Percentiles rank a stretch among this genome's conserved stretches.
These are phyloP conservation scores for Apiotrichum akiyoshidainum DNA, from an alignment of 1,284 basidiomycete genomes.

Conservation along the genomic window DNA sequence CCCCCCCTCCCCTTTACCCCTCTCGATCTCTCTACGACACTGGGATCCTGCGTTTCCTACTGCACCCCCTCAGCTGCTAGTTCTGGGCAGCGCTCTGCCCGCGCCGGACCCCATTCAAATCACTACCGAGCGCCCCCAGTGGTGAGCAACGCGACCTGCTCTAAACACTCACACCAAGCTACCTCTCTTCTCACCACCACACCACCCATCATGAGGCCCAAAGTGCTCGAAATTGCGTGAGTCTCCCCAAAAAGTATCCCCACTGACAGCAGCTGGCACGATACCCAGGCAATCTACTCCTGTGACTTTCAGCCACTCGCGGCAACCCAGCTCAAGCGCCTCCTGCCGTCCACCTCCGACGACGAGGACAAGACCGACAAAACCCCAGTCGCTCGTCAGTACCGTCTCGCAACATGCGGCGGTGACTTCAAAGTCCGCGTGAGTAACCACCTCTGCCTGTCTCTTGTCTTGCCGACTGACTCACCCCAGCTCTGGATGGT, in stretches of 20 bases:
- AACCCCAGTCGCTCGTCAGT: constrained; percentile 55
- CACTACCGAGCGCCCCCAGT: too few species aligned
- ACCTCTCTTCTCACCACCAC: background rate
- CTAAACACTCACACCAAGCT: background rate
- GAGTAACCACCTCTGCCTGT: constrained; percentile 47
- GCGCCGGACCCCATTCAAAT: too few species aligned
- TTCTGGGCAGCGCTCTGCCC: too few species aligned
- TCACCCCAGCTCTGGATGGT: constrained; percentile 80
- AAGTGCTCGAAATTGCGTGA: constrained; percentile 50
- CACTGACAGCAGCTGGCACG: constrained; percentile 67
- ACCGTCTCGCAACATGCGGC: constrained; percentile 88
- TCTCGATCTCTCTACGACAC: too few species aligned
- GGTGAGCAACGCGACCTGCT: background rate
- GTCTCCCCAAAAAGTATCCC: constrained; percentile 14
- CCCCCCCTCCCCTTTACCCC: too few species aligned
- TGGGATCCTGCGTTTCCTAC: too few species aligned
- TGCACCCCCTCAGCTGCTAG: too few species aligned
- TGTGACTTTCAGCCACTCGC: constrained; percentile 84
- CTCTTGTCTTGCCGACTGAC: background rate
- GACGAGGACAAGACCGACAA: constrained; percentile 31
- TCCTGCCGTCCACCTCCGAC: constrained; percentile 43
- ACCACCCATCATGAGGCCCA: constrained; percentile 42
- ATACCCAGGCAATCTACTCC: constrained; percentile 83
- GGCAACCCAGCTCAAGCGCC: constrained; percentile 51
- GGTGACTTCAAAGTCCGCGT: constrained; percentile 97